Percentiles rank a stretch among this genome's conserved stretches.
Conservation (phyloP, 805 yeast genomes). For the Vanderwaltozyma yarrowii region DNA sequence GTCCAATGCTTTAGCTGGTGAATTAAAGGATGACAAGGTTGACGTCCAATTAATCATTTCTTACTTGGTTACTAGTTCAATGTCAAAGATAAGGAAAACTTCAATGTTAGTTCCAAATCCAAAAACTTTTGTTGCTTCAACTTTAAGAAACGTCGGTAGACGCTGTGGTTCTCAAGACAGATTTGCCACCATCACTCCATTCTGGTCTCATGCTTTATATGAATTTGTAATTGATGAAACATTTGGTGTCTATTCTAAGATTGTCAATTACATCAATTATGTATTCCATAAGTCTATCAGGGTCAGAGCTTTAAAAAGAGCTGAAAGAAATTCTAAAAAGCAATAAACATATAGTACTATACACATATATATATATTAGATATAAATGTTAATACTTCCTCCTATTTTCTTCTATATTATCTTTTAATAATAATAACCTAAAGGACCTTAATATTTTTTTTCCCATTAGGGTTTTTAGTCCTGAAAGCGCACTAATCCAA, state of each 20-base stretch:
- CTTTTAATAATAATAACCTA: too few species aligned
- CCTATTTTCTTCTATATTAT: too few species aligned
- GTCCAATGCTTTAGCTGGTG: conserved; percentile 85
- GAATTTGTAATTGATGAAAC: conserved; percentile 71
- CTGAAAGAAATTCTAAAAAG: conserved; percentile 22
- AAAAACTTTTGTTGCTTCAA: conserved; percentile 61
- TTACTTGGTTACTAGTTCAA: conserved; percentile 85
- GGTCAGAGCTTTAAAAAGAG: conserved; percentile 69
- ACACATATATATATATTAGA: not conserved
- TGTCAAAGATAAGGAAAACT: conserved; percentile 84
- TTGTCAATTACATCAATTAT: conserved; percentile 60
- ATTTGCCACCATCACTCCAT: conserved; percentile 80
- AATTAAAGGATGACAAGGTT: conserved; percentile 53
- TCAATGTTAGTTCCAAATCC: conserved; percentile 76
- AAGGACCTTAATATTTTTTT: too few species aligned
- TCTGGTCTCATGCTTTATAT: conserved; percentile 87
- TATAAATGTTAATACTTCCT: too few species aligned
- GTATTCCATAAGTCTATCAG: conserved; percentile 76
- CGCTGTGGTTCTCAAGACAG: conserved; percentile 91
- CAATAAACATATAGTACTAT: conserved; percentile 5
- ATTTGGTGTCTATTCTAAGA: conserved; percentile 68
- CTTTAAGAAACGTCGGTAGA: conserved; percentile 63
- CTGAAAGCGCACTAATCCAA: too few species aligned
- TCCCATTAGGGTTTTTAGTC: too few species aligned
- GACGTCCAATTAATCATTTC: conserved; percentile 84